Percentiles rank a stretch among this genome's conserved stretches.
phyloP scores from a whole-genome alignment of 2,329 filamentous ascomycete genomes.

The Amauroascus verrucosus region DNA sequence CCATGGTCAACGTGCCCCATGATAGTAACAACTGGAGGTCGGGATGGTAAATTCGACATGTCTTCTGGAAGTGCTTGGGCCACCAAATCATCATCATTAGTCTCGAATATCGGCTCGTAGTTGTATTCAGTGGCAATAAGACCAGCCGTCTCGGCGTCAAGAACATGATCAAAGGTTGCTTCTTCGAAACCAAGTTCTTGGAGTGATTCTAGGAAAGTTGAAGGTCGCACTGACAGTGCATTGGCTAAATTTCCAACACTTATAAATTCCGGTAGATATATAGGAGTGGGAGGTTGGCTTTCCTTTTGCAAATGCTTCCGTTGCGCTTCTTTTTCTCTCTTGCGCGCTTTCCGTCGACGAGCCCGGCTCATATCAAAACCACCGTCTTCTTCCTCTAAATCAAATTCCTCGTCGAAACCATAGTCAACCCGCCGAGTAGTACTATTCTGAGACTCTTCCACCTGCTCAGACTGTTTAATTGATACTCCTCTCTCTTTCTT shows the following conservation, averaged over 20 bases:
- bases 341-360: slow-evolving; percentile 12
- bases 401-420: slow-evolving; percentile 25
- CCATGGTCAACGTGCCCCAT: slow-evolving; percentile 99
- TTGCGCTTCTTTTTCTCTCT: slow-evolving; percentile 33
- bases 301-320: slow-evolving; percentile 33
- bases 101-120: slow-evolving; percentile 70
- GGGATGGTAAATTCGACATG: slow-evolving; percentile 54
- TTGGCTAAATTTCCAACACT: slow-evolving; percentile 72
- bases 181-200: slow-evolving; percentile 83
- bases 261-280: slow-evolving; percentile 83
- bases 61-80: slow-evolving; percentile 60
- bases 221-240: slow-evolving; percentile 59
- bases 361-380: slow-evolving; percentile 6
- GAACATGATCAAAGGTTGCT: slow-evolving; percentile 67
- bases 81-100: slow-evolving; percentile 57
- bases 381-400: slow-evolving; percentile 9
- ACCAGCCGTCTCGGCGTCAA: slow-evolving; percentile 82
- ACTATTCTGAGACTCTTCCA: not conserved
- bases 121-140: slow-evolving; percentile 88
- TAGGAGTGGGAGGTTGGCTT: slow-evolving; percentile 43
- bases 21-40: slow-evolving; percentile 93
- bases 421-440: slow-evolving; percentile 9
- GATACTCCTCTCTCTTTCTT: not conserved
- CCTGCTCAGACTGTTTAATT: not conserved
- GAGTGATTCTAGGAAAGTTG: slow-evolving; percentile 64